Conservation (phyloP, 441 rosid genomes). For the Gossypium lobatum region DNA sequence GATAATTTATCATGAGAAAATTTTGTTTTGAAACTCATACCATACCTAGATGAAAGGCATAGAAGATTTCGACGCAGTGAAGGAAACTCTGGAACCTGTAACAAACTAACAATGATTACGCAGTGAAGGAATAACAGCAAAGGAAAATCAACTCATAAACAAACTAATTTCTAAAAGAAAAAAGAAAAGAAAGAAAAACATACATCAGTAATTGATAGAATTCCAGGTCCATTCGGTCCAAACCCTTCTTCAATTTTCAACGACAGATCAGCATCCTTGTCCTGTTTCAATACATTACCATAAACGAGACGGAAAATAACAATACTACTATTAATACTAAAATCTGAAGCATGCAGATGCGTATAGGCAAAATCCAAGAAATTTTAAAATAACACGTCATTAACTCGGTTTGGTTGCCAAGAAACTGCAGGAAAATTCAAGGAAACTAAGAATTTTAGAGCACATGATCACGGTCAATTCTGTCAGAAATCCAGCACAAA, state of each 20-base stretch:
- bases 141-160: not conserved
- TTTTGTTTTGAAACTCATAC: conserved; percentile 1
- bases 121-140: not conserved
- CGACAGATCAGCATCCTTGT: conserved; percentile 54
- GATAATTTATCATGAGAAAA: not conserved
- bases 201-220: conserved; percentile 64
- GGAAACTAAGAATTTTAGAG: not conserved
- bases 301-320: not conserved
- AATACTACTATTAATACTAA: not conserved
- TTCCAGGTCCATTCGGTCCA: conserved; percentile 84
- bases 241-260: conserved; percentile 73
- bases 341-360: not conserved
- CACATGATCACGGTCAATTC: not conserved
- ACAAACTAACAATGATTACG: not conserved
- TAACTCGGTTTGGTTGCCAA: conserved; percentile 5
- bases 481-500: not conserved
- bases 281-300: conserved; percentile 38
- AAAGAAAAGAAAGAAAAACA: not conserved
- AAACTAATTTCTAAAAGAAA: not conserved
- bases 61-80: conserved; percentile 69
- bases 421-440: conserved; percentile 1
- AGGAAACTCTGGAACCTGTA: conserved; percentile 79
- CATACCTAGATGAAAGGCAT: conserved; percentile 65
- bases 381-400: not conserved
- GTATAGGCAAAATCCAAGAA: not conserved